Evolutionary conservation across 1,284 basidiomycete species (phyloP), one percentile per base, ranked within the genome.

Genomic region (Ustilago nuda): DNA sequence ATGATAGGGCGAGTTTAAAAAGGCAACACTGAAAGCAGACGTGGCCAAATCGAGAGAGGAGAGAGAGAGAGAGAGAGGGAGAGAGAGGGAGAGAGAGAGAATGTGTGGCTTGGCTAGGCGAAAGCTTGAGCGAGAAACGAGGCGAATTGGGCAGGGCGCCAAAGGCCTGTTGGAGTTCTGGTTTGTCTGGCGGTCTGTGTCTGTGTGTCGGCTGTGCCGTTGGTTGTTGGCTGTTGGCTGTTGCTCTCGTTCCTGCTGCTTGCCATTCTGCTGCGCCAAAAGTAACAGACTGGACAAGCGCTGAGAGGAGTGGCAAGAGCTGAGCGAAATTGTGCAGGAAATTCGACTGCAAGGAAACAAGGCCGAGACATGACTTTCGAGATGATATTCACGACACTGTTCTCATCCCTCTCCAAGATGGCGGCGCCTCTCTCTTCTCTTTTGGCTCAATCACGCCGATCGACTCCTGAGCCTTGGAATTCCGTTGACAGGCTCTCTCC

Each of bases 291-390:
- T 19, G n/a, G 19, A 45, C 23, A 53, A 3, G 23, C 23, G 3
- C 53, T 1, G 27, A 32, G 27, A 8, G 35, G 27, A 32, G 27
- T 5, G 35, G 15, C 36, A 23, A 35, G 30, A 32, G 33, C 43
- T 36, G 56, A 53, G 62, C 58, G 68, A 62, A 66, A 58, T 71
- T 59, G 69, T 57, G 59, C 69, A 66, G 9, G 30, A 52, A 52
- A 52, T 23, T 32, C 41, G 36, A 43, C 52, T 33, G 19, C 43
- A 56, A 71, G 59, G 58, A 59, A 72, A 64, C 63, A 58, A 72
- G 59, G 69, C 69, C 23, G 59, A 66, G 63, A 72, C 60, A 57
- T 72, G 63, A 72, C 69, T 57, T 71, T 33, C 45, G 5, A 50
- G 17, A 35, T 43, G 43, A 45, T 46, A 56, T 56, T 46, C 27